Evolutionary conservation across 371 early-diverging fungal species (phyloP), one percentile per base, ranked within the genome.

Genomic region (Mucor plumbeus): DNA sequence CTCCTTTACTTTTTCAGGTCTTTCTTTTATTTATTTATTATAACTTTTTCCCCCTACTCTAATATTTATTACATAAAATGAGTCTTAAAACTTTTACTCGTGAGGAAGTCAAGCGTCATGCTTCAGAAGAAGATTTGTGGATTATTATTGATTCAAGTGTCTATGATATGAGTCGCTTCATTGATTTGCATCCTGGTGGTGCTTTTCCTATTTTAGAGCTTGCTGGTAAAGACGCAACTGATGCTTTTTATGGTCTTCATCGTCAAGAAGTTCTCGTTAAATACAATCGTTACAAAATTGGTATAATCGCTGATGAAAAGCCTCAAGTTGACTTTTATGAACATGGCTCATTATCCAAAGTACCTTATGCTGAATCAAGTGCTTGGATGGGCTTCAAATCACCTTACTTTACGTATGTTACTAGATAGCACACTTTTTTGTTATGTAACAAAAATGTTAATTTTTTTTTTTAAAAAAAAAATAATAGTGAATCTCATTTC

Each of bases 141-240:
- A 94, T 97, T 72, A 90, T 92, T 57, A 82, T 96, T 33, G 78
- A 83, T 43, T 88, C 89, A 38, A 88, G 87, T 63, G 95, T 99
- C 1, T 99, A 96, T 78, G 94, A 99, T 76, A 87, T 93, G 68
- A 96, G 97, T 43, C 78, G 81, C 13, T 99, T 97, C 71, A 58
- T 97, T 62, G 81, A 91, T 65, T 85, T 89, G 63, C 76, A 76
- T 70, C 99, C 99, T 7, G 99, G 99, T 56, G 99, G 99, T 13
- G 86, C 81, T 38, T 84, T 84, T 59, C 89, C 88, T 36, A 86
- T 92, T 50, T 69, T 85, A 11, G 88, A 90, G 70, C 77, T 80
- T 56, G 90, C 86, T 10, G 96, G 97, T 35, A 81, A 85, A 54
- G 97, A 98, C 67, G 83, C 83, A 13, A 83, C 83, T 2, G 91